Conservation (phyloP, 495 filamentous ascomycete species). For the Aspergillus nidulans region DNA sequence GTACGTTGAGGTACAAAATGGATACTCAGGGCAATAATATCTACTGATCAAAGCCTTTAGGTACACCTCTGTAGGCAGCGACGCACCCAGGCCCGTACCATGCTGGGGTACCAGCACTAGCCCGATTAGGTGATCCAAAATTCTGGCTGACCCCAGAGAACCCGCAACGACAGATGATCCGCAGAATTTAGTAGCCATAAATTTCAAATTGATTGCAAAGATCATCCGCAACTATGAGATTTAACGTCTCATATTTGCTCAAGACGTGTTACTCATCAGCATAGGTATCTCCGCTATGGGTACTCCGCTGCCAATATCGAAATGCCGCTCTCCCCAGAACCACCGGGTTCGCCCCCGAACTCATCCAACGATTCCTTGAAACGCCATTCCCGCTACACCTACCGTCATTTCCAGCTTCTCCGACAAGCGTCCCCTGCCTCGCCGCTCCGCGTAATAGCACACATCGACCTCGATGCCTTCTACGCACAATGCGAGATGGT, state of each 20-base stretch:
- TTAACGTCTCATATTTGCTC: background rate
- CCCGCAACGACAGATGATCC: background rate
- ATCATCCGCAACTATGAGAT: background rate
- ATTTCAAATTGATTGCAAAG: background rate
- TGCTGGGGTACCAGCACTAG: background rate
- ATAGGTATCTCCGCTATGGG: conserved; percentile 14
- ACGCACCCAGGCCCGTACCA: too few relatives aligned
- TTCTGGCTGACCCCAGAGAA: too few relatives aligned
- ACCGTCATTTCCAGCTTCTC: conserved; percentile 73
- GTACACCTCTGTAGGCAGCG: too few relatives aligned
- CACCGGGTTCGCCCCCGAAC: conserved; percentile 23
- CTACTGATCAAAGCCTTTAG: too few relatives aligned
- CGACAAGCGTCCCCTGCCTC: conserved; percentile 63
- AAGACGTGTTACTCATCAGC: background rate
- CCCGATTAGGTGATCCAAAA: background rate
- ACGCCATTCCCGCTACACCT: conserved; percentile 72
- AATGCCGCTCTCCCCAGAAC: conserved; percentile 28
- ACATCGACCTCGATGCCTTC: conserved; percentile 95
- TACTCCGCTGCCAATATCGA: conserved; percentile 3
- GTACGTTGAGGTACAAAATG: too few relatives aligned
- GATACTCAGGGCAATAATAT: too few relatives aligned
- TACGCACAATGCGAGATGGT: conserved; percentile 97
- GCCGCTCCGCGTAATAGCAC: conserved; percentile 82
- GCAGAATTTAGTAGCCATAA: too few relatives aligned
- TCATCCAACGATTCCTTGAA: conserved; percentile 34